Evolutionary conservation across 208 protist species (phyloP).

Genomic region (Trypanosoma mega): DNA sequence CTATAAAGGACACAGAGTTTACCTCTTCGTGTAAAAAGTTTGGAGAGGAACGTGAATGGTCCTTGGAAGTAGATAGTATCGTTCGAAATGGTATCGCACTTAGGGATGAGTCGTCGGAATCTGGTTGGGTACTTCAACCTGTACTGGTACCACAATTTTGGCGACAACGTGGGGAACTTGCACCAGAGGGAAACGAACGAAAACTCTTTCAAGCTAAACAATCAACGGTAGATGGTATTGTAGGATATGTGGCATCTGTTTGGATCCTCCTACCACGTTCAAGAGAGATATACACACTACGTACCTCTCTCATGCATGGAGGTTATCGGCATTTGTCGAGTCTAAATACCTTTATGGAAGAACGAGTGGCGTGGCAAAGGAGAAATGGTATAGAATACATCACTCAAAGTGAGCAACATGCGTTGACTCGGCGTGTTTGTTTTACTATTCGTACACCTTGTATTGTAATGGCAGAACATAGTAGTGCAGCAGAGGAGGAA

Average conservation of each 20-base stretch:
- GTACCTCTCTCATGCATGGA: slow-evolving; percentile 5
- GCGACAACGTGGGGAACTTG: not conserved
- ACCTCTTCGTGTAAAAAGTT: not conserved
- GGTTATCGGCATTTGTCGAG: slow-evolving; percentile 11
- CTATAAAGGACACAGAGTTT: slow-evolving; percentile 14
- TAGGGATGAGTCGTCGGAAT: not conserved
- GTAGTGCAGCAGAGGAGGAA: slow-evolving; percentile 5
- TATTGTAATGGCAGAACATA: slow-evolving; percentile 38
- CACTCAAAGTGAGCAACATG: too few relatives aligned
- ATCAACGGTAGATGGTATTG: not conserved
- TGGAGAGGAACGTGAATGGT: slow-evolving; percentile 7
- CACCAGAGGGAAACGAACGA: not conserved
- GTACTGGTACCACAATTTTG: slow-evolving; percentile 9
- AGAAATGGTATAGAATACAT: too few relatives aligned
- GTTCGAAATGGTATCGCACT: slow-evolving; percentile 17
- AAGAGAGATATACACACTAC: slow-evolving; percentile 19
- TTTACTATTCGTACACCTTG: slow-evolving; percentile 23
- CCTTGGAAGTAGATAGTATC: slow-evolving; percentile 20
- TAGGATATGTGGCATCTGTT: slow-evolving; percentile 5
- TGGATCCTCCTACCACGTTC: slow-evolving; percentile 39
- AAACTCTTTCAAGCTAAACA: slow-evolving; percentile 6
- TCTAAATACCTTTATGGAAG: slow-evolving; percentile 34
- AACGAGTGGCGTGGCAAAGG: slow-evolving; percentile 12
- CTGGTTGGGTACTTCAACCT: slow-evolving; percentile 2
- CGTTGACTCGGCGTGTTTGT: slow-evolving; percentile 9